Evolutionary conservation across 768 basidiomycete genomes (phyloP).

Genomic region (Rubroboletus pulcherrimus): DNA sequence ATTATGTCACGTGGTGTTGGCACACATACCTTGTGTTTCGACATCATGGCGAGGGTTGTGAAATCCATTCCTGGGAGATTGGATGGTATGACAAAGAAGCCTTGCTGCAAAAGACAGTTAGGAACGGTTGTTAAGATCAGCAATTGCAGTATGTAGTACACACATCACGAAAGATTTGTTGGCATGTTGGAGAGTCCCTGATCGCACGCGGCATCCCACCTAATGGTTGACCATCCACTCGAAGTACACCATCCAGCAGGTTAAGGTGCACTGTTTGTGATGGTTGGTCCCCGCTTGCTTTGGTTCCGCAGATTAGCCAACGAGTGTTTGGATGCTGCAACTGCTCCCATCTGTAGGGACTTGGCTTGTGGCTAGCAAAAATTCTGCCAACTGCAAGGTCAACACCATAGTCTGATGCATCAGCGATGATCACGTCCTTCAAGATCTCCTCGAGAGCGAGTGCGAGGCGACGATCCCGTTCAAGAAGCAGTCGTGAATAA

Average conservation of each 20-base stretch:
- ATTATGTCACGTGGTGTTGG: not conserved
- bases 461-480: slow-evolving; percentile 24
- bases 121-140: not conserved
- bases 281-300: not conserved
- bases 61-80: too few relatives aligned
- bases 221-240: too few relatives aligned
- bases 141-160: not conserved
- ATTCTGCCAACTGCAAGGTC: slow-evolving; percentile 11
- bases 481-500: not conserved
- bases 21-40: slow-evolving; percentile 2
- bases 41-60: too few relatives aligned
- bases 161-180: slow-evolving; percentile 1
- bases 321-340: slow-evolving; percentile 1
- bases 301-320: slow-evolving; percentile 14
- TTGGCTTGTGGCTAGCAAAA: slow-evolving; percentile 5
- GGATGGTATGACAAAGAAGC: too few relatives aligned
- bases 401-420: slow-evolving; percentile 2
- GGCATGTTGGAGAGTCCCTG: not conserved
- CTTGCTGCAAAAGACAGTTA: not conserved
- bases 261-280: too few relatives aligned
- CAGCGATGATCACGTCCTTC: not conserved
- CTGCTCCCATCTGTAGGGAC: slow-evolving; percentile 7
- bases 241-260: too few relatives aligned
- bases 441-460: slow-evolving; percentile 14
- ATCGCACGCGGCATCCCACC: too few relatives aligned